Percentiles rank a stretch among this genome's conserved stretches.
Conservation (phyloP, 2,329 filamentous ascomycete genomes). For the Penicillium sp. region DNA sequence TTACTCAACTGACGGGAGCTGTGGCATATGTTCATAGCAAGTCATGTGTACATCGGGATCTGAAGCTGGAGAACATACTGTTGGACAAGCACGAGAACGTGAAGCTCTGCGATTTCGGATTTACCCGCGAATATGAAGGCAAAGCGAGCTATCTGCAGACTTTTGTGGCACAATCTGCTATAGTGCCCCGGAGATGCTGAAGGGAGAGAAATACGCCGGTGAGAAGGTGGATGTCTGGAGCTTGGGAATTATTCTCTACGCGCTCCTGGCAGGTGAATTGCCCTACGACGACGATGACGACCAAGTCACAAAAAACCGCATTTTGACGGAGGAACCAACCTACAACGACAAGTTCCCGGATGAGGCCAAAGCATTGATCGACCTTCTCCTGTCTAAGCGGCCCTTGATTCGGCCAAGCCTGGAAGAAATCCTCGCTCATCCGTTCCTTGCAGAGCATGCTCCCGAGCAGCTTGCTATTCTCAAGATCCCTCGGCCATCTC, state of each 20-base stretch:
- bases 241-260: conserved; percentile 84
- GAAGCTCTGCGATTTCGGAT: conserved; percentile 96
- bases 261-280: conserved; percentile 71
- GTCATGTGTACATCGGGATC: conserved; percentile 90
- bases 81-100: conserved; percentile 96
- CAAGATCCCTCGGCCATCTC: conserved; percentile 70
- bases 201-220: conserved; percentile 94
- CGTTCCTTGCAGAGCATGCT: conserved; percentile 82
- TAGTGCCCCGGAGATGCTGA: conserved; percentile 96
- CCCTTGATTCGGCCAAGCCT: conserved; percentile 76
- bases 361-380: conserved; percentile 72
- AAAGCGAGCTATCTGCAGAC: conserved; percentile 92
- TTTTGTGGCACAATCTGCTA: conserved; percentile 98
- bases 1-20: conserved; percentile 89
- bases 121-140: conserved; percentile 94
- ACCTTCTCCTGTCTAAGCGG: conserved; percentile 79
- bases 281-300: conserved; percentile 97
- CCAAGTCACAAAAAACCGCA: conserved; percentile 74
- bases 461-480: conserved; percentile 84
- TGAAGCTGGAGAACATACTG: conserved; percentile 94
- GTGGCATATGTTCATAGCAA: conserved; percentile 93
- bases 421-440: conserved; percentile 78
- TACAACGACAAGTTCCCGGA: conserved; percentile 75
- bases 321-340: conserved; percentile 76
- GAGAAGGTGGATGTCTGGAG: conserved; percentile 99